phyloP scores from a whole-genome alignment of 305 asterid species.

The Fraxinus sp. region DNA sequence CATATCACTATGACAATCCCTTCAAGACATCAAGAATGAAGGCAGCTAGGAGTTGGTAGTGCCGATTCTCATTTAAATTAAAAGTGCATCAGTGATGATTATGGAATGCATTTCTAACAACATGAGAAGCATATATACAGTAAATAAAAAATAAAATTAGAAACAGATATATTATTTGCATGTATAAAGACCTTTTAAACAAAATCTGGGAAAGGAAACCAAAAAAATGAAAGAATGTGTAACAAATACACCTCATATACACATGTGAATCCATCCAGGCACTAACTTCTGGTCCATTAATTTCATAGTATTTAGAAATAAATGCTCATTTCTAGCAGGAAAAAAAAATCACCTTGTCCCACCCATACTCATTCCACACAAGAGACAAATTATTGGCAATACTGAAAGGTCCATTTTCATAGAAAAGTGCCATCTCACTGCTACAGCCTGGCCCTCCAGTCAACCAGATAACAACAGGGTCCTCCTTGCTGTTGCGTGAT shows the following conservation, averaged over 20 bases:
- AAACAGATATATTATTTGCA: background rate
- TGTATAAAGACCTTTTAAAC: background rate
- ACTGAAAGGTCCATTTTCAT: slow-evolving; percentile 90
- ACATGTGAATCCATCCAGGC: background rate
- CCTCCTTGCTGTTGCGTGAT: slow-evolving; percentile 70
- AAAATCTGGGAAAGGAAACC: background rate
- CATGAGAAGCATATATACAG: background rate
- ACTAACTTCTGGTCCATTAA: background rate
- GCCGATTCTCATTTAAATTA: background rate
- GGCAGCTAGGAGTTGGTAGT: background rate
- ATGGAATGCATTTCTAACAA: background rate
- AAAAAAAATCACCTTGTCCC: slow-evolving; percentile 73
- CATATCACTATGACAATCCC: background rate
- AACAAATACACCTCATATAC: background rate
- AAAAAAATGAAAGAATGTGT: background rate
- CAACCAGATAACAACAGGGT: slow-evolving; percentile 97
- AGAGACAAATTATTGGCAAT: slow-evolving; percentile 76
- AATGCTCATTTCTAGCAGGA: slow-evolving; percentile 12
- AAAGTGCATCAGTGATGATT: background rate
- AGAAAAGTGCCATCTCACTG: slow-evolving; percentile 97
- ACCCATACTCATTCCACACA: slow-evolving; percentile 79
- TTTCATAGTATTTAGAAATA: slow-evolving; percentile 7
- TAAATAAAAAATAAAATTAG: background rate
- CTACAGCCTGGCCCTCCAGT: slow-evolving; percentile 99
- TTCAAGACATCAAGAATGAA: background rate